Evolutionary conservation across 345 rosid species (phyloP).

Genomic region (Bruguiera gymnorhiza): DNA sequence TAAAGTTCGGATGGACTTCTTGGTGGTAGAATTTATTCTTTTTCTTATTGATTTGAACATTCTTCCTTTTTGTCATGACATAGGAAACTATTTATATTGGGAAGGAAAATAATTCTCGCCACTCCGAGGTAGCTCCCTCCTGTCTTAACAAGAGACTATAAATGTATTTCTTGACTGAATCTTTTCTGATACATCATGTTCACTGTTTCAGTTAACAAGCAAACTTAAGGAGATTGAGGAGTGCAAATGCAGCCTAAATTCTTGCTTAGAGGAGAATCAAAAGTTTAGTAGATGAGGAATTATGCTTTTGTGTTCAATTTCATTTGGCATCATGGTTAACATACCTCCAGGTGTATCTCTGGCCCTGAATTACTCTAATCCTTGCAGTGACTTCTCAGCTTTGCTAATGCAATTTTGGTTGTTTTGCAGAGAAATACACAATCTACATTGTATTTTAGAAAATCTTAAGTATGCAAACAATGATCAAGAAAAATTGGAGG

Average conservation of each 20-base stretch:
- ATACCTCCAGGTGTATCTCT: not conserved
- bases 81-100: slow-evolving; percentile 44
- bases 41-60: slow-evolving; percentile 9
- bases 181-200: not conserved
- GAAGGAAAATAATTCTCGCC: slow-evolving; percentile 53
- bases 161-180: no score
- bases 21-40: slow-evolving; percentile 6
- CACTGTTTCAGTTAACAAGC: slow-evolving; percentile 51
- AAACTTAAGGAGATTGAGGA: slow-evolving; percentile 60
- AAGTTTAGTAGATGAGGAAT: slow-evolving; percentile 60
- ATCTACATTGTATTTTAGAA: slow-evolving; percentile 47
- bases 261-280: slow-evolving; percentile 78
- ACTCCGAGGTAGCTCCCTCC: slow-evolving; percentile 54
- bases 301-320: slow-evolving; percentile 22
- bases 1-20: not conserved
- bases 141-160: slow-evolving; percentile 13
- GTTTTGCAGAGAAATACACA: slow-evolving; percentile 64
- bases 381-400: slow-evolving; percentile 14
- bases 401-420: slow-evolving; percentile 17
- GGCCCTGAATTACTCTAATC: not conserved
- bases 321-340: slow-evolving; percentile 1
- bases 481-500: slow-evolving; percentile 39
- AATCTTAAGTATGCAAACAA: slow-evolving; percentile 33
- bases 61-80: slow-evolving; percentile 11
- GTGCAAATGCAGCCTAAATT: slow-evolving; percentile 55